These are phyloP conservation scores for Geotrichum europaeum DNA, from an alignment of 1,139 yeast genomes.

Conservation along the genomic window DNA sequence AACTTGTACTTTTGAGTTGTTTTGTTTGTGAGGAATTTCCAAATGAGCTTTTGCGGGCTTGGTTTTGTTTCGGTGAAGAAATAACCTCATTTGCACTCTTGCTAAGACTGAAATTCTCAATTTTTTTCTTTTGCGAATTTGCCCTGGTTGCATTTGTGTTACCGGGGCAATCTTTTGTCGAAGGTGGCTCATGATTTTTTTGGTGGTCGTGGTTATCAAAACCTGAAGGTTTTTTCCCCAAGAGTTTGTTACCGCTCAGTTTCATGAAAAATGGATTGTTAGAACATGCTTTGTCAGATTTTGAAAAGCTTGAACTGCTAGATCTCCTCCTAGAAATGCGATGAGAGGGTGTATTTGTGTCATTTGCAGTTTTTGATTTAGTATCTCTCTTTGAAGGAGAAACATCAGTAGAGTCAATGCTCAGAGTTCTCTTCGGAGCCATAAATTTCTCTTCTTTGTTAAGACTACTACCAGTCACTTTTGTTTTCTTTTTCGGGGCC, in stretches of 20 bases:
- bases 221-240: neutral
- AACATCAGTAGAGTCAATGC: neutral
- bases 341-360: neutral
- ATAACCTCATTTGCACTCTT: neutral
- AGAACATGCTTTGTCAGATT: neutral
- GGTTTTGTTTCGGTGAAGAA: neutral
- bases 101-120: neutral
- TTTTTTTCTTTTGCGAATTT: neutral
- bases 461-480: neutral
- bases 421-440: neutral
- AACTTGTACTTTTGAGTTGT: neutral
- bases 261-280: neutral
- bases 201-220: neutral
- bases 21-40: neutral
- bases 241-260: neutral
- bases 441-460: neutral
- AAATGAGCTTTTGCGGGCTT: neutral
- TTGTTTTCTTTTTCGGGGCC: neutral
- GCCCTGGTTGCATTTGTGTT: neutral
- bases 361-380: neutral
- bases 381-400: neutral
- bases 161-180: neutral
- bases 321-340: neutral
- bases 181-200: neutral
- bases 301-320: neutral